Conservation (phyloP, 2,329 filamentous ascomycete genomes). For the Davidsoniella eucalypti region DNA sequence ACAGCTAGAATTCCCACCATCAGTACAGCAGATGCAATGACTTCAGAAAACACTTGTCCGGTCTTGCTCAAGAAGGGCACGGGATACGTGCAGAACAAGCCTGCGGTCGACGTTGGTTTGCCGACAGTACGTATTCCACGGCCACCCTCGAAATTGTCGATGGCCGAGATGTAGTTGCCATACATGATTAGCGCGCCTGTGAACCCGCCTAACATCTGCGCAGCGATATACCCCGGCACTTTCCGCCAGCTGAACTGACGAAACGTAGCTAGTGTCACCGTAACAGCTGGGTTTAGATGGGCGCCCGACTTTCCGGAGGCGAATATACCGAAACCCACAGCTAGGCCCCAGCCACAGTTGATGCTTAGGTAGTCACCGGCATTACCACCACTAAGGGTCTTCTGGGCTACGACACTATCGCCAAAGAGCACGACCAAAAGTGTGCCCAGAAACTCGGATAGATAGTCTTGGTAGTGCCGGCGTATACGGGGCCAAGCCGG, state of each 20-base stretch:
- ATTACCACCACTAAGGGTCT: constrained; percentile 34
- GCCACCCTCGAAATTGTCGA: constrained; percentile 46
- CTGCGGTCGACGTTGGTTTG: constrained; percentile 43
- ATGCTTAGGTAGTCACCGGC: constrained; percentile 35
- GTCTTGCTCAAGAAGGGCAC: constrained; percentile 40
- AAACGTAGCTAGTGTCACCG: constrained; percentile 51
- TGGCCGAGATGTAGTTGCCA: constrained; percentile 46
- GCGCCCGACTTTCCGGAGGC: constrained; percentile 47
- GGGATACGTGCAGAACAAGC: constrained; percentile 60
- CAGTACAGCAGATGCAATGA: constrained; percentile 48
- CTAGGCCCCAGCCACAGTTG: constrained; percentile 38
- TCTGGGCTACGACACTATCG: constrained; percentile 55
- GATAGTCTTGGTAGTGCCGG: constrained; percentile 35
- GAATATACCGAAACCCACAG: constrained; percentile 54
- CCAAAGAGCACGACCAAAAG: constrained; percentile 55
- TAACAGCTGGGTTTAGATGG: constrained; percentile 57
- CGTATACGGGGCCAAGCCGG: constrained; percentile 37
- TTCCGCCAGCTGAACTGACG: constrained; percentile 53
- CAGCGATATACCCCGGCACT: constrained; percentile 49
- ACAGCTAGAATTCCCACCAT: constrained; percentile 59
- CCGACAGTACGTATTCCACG: constrained; percentile 43
- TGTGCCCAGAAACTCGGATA: constrained; percentile 52
- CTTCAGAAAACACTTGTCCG: constrained; percentile 56
- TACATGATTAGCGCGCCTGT: constrained; percentile 42
- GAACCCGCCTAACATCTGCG: constrained; percentile 53